Evolutionary conservation across 1,139 yeast genomes (phyloP).

Genomic region (Pichia sp.): DNA sequence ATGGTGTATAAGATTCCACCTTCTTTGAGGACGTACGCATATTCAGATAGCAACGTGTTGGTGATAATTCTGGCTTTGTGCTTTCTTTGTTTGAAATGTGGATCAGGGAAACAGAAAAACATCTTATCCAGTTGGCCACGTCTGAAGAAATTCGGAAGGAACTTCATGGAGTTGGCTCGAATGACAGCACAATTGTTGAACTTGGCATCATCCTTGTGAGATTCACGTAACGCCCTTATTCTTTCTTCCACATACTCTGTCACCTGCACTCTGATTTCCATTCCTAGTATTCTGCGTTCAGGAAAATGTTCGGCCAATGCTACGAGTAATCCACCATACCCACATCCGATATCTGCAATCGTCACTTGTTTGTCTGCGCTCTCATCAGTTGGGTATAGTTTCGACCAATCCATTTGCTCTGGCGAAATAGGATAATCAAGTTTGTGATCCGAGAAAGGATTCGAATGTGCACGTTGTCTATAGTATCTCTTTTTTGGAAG

Average conservation of each 20-base stretch:
- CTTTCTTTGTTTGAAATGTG: slow-evolving; percentile 94
- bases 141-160: slow-evolving; percentile 85
- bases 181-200: slow-evolving; percentile 85
- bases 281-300: slow-evolving; percentile 71
- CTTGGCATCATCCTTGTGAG: slow-evolving; percentile 23
- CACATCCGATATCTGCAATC: slow-evolving; percentile 96
- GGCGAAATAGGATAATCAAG: slow-evolving; percentile 85
- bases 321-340: slow-evolving; percentile 88
- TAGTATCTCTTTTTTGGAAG: slow-evolving; percentile 82
- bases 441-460: slow-evolving; percentile 93
- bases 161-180: slow-evolving; percentile 96
- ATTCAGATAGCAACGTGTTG: slow-evolving; percentile 80
- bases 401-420: slow-evolving; percentile 80
- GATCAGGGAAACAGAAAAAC: slow-evolving; percentile 98
- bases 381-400: slow-evolving; percentile 60
- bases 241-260: slow-evolving; percentile 96
- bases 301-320: slow-evolving; percentile 78
- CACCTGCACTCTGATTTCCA: slow-evolving; percentile 97
- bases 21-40: slow-evolving; percentile 82
- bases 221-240: slow-evolving; percentile 71
- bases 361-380: slow-evolving; percentile 50
- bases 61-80: slow-evolving; percentile 97
- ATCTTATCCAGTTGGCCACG: slow-evolving; percentile 80
- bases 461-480: slow-evolving; percentile 96
- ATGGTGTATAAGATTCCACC: slow-evolving; percentile 91